Evolutionary conservation across 1,139 yeast species (phyloP).

Genomic region (Kurtzmaniella quercitrusa): DNA sequence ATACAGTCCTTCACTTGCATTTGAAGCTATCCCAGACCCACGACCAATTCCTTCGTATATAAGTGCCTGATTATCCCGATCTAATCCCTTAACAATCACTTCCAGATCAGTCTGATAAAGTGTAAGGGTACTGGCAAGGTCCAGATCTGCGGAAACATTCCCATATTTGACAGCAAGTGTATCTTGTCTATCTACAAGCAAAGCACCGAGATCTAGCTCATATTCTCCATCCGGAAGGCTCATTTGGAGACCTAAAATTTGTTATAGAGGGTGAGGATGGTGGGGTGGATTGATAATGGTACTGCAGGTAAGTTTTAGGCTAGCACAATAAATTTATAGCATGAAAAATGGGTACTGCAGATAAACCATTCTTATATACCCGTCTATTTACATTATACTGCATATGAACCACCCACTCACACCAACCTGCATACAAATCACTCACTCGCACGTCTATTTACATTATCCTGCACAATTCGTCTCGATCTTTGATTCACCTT

Average conservation of each 20-base stretch:
- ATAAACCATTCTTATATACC: too few relatives aligned
- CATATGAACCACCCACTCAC: too few relatives aligned
- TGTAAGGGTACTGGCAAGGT: conserved; percentile 29
- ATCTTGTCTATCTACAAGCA: conserved; percentile 17
- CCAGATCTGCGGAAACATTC: conserved; percentile 42
- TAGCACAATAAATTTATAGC: too few relatives aligned
- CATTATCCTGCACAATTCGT: too few relatives aligned
- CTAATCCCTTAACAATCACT: conserved; percentile 30
- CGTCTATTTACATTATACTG: too few relatives aligned
- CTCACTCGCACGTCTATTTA: too few relatives aligned
- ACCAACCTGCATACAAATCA: too few relatives aligned
- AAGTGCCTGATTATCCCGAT: conserved; percentile 20
- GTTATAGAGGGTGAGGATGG: too few relatives aligned
- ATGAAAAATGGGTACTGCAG: too few relatives aligned
- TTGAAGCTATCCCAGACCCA: conserved; percentile 18
- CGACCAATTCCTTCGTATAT: conserved; percentile 41
- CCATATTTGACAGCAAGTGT: conserved; percentile 41
- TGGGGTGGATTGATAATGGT: neutral
- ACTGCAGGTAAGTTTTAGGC: too few relatives aligned
- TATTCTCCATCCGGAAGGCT: conserved; percentile 43
- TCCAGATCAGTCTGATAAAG: conserved; percentile 35
- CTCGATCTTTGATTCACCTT: too few relatives aligned
- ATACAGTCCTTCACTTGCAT: conserved; percentile 25
- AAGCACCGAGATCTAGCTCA: conserved; percentile 35
- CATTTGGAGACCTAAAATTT: conserved; percentile 18